These are phyloP conservation scores for Zygosaccharomyces kombuchaensis DNA, from an alignment of 805 yeast species.

Conservation along the genomic window DNA sequence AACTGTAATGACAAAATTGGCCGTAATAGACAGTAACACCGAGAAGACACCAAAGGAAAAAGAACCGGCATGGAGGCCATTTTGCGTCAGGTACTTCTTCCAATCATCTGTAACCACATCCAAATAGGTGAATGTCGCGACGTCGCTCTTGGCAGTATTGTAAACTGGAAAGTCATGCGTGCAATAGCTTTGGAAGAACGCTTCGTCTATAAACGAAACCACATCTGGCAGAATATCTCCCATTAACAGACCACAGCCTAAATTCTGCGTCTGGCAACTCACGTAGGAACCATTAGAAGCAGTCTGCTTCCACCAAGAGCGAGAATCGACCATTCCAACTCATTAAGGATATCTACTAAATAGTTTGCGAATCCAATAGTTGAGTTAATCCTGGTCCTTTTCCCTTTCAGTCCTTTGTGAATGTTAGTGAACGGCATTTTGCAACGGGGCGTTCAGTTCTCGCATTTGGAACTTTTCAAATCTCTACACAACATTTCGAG, in stretches of 20 bases:
- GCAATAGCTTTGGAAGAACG: conserved; percentile 35
- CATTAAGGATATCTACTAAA: not conserved
- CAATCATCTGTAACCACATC: conserved; percentile 43
- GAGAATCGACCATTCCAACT: not conserved
- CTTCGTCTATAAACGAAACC: conserved; percentile 16
- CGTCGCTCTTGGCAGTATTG: conserved; percentile 33
- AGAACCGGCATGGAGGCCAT: conserved; percentile 38
- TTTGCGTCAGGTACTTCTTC: conserved; percentile 37
- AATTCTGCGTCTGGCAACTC: conserved; percentile 31
- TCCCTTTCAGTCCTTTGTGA: not conserved
- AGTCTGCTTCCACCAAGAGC: not conserved
- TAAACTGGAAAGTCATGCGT: conserved; percentile 34
- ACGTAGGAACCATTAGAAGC: conserved; percentile 15
- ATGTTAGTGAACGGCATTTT: not conserved
- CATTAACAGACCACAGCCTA: conserved; percentile 36
- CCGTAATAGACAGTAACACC: conserved; percentile 55
- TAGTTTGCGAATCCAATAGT: not conserved
- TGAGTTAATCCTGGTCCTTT: not conserved
- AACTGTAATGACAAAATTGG: conserved; percentile 61
- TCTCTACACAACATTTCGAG: not conserved
- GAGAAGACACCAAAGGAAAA: conserved; percentile 59
- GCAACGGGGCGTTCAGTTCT: not conserved
- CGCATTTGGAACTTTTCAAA: not conserved
- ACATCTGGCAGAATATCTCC: conserved; percentile 14
- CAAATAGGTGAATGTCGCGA: conserved; percentile 39